Base-by-base conservation (phyloP, 805 yeast genomes). In the Saturnispora quitensis region DNA sequence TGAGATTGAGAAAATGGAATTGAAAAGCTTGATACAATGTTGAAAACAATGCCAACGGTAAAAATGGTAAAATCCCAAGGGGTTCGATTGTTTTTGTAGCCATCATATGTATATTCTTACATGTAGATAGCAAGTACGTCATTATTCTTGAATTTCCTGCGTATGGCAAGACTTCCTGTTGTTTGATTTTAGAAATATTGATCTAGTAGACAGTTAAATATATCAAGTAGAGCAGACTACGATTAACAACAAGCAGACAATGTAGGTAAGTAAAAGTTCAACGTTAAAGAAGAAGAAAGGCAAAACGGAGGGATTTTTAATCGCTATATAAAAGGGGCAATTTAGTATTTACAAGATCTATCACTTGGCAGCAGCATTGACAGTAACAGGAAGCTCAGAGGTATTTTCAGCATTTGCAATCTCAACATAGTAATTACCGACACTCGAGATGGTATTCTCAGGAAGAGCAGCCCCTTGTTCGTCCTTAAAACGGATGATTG, bases 21-120 rank as follows among this genome's bases (percentile, higher is more conserved):
- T 57, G 56, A 6, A 46, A 25, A 25, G 53, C 53, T 53, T 66
- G 68, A n/a, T 57, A 18, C 1, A 52, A 15, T 10, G 59, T 62
- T 31, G 63, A 56, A 9, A 58, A 10, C 4, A 50, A 28, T 3
- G 59, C 56, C 49, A 62, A 62, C 2, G 70, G 70, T 2, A 60
- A 33, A 13, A 59, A 54, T 7, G 50, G 2, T 10, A 45, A n/a
- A 18, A 65, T 51, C 2, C 68, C 69, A 10, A 62, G 4, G 2
- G 66, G 62, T 20, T 33, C 22, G 4, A 40, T 8, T 12, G 33
- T 8, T 8, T n/a, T 9, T 9, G 20, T 20, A 7, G 18, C 5
- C 12, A n/a, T 5, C 9, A 28, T 31, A 40, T 47, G 50, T 7
- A 33, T 20, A 3, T 38, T 27, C 12, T 18, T 12, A 9, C 40